Base-by-base conservation (phyloP, 495 filamentous ascomycete species). In the Penicillium ucsense region DNA sequence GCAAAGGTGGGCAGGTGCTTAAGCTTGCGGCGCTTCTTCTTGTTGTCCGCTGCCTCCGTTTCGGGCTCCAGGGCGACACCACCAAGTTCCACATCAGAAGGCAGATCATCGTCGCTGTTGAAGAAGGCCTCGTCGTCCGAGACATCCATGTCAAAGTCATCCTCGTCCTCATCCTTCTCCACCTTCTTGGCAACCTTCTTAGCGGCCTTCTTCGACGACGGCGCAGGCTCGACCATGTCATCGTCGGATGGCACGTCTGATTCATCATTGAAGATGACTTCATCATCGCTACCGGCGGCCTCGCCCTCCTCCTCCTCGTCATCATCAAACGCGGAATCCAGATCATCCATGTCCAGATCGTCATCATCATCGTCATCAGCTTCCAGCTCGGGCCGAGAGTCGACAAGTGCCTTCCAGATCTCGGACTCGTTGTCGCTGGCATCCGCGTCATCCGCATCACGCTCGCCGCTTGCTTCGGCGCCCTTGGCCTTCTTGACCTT, bases 351-450 rank as follows among this genome's bases (percentile, higher is more conserved):
- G 41, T 82, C 83, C 45, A 80, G 55, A 47, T 77, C 78, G 47
- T 79, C 76, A 34, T 81, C 83, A 49, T 78, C 81, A n/a, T 78
- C 76, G 30, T 72, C 78, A 30, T 67, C 73, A 20, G 77, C 86
- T 55, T 88, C 86, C 31, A 94, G 60, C 36, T 94, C 89, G 3
- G 88, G 86, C 38, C 77, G 71, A 6, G 84, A 88, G 29, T 82
- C 78, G 29, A 95, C 88, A 35, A 97, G 71, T 0, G 91, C 91
- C 64, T 94, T 83, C 91, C 91, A 97, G 49, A 97, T 89, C 68
- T 95, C 87, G 3, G 68, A 78, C 44, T 83, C 84, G 48, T 70
- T 57, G 27, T 66, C 66, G 50, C 72, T 70, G 50, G 62, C 36
- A 31, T 59, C 63, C 3, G 65, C 63, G 20, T 43, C 55, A 38